Conservation (phyloP, 257 asterid species). For the Solanum commersonii region DNA sequence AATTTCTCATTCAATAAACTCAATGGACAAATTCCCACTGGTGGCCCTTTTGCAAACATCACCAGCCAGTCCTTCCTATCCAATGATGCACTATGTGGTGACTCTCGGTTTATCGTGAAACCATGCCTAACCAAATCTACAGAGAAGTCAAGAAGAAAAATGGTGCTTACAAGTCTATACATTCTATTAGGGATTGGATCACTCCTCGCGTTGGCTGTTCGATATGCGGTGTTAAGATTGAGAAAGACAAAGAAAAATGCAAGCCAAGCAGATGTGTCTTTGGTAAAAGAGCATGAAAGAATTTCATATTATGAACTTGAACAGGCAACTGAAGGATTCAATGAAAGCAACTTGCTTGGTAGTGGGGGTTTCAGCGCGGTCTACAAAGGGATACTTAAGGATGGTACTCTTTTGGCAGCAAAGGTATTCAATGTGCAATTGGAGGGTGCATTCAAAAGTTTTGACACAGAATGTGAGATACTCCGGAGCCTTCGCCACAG, state of each 20-base stretch:
- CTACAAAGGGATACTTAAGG: not conserved
- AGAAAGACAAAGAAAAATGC: not conserved
- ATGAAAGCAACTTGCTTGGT: not conserved
- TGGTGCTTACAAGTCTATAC: accelerated
- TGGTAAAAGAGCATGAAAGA: not conserved
- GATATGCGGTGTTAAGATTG: not conserved
- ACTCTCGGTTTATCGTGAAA: not conserved
- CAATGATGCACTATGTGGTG: not conserved
- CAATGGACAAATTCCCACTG: not conserved
- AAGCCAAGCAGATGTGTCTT: not conserved
- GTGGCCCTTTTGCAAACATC: not conserved
- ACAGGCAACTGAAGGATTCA: not conserved
- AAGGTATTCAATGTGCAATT: not conserved
- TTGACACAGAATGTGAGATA: not conserved
- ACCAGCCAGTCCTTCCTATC: not conserved
- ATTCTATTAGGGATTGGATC: not conserved
- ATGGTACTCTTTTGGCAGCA: not conserved
- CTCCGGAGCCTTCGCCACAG: not conserved
- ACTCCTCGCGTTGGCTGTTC: accelerated
- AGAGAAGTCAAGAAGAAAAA: not conserved
- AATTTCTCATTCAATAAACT: not conserved
- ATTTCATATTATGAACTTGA: not conserved
- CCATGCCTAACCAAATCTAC: not conserved
- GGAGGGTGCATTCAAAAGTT: not conserved
- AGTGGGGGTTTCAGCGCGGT: not conserved